These are phyloP conservation scores for Puccinellia tenuiflora DNA, from an alignment of 176 grass and related monocot species.

Conservation along the genomic window DNA sequence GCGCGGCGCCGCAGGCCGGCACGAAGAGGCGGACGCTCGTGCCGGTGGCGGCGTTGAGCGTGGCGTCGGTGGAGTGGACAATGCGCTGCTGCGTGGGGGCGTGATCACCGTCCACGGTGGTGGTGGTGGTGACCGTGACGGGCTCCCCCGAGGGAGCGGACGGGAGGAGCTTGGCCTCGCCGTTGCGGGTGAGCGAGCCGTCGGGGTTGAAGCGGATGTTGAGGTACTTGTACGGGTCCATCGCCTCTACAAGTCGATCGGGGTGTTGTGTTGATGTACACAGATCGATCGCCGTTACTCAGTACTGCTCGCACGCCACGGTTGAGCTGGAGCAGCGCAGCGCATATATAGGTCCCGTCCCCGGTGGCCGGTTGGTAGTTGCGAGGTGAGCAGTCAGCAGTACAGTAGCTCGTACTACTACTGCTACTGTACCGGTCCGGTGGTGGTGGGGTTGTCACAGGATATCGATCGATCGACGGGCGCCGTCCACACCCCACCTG, in stretches of 20 bases:
- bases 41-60: slow-evolving; percentile 40
- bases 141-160: slow-evolving; percentile 25
- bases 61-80: slow-evolving; percentile 64
- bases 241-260: background rate
- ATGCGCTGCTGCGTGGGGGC: slow-evolving; percentile 20
- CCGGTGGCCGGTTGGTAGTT: background rate
- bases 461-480: background rate
- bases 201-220: slow-evolving; percentile 65
- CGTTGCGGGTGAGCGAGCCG: slow-evolving; percentile 47
- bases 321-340: background rate
- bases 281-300: too few relatives aligned
- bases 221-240: slow-evolving; percentile 88
- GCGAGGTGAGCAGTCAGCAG: background rate
- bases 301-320: background rate
- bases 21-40: slow-evolving; percentile 79
- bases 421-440: background rate
- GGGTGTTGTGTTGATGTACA: background rate
- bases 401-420: background rate
- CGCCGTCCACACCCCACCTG: slow-evolving; percentile 27
- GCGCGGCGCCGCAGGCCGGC: background rate
- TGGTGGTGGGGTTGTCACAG: background rate
- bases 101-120: background rate
- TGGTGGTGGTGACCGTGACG: background rate
- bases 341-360: slow-evolving; percentile 29
- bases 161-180: slow-evolving; percentile 16